Percentiles rank a stretch among this genome's conserved stretches.
These are phyloP conservation scores for Carex littledalei DNA, from an alignment of 176 grass and related monocot genomes.

Conservation along the genomic window DNA sequence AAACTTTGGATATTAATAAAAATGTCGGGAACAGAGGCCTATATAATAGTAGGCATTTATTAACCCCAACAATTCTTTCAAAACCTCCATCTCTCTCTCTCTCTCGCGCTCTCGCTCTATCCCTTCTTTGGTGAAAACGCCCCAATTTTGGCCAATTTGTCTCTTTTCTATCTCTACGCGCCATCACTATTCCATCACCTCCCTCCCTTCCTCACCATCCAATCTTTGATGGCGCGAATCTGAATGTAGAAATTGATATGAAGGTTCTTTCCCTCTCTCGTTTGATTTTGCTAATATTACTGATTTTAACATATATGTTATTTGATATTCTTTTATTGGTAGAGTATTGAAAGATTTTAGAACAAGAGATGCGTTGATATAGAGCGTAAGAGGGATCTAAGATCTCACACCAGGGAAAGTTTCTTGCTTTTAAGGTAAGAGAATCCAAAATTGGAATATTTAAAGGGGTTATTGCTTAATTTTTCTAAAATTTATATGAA, in stretches of 20 bases:
- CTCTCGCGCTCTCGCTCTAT: neutral
- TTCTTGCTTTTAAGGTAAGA: constrained; percentile 3
- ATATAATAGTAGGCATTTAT: constrained; percentile 15
- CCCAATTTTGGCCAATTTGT: neutral
- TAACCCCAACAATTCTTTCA: neutral
- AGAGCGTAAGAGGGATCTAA: neutral
- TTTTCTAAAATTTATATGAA: neutral
- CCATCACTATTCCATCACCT: neutral
- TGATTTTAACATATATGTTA: neutral
- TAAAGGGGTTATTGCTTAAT: neutral
- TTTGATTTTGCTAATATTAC: neutral
- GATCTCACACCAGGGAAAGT: constrained; percentile 24
- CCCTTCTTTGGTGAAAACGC: constrained; percentile 12
- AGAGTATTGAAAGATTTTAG: neutral
- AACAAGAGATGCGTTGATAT: neutral
- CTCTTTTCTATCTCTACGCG: neutral
- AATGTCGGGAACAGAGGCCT: constrained; percentile 11
- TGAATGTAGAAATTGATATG: neutral
- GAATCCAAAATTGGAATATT: neutral
- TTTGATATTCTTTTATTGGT: neutral
- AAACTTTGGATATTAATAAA: too few species aligned
- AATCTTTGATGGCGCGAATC: neutral
- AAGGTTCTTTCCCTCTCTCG: neutral
- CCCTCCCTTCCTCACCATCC: neutral
- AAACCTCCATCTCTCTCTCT: neutral